Base-by-base conservation (phyloP, 2,329 filamentous ascomycete genomes). In the Monilinia laxa region DNA sequence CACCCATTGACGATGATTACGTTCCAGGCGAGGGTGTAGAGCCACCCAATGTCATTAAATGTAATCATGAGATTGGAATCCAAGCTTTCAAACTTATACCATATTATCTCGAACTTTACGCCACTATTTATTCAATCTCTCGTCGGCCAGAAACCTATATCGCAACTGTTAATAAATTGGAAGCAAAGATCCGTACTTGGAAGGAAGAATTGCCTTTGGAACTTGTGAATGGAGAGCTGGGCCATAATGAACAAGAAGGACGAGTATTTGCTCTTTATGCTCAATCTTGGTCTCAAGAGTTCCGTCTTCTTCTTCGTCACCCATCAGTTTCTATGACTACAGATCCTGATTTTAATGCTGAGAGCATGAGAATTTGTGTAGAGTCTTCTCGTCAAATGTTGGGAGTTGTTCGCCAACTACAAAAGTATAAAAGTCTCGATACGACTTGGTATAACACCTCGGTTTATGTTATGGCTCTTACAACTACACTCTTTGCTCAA, bases 371-470 rank as follows among this genome's bases (percentile, higher is more conserved):
- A 54, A 84, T 90, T 54, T 92, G 89, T 75, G 84, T 91, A 45
- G 84, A 87, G 59, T 85, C 86, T 12, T 84, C 89, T 7, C 82
- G 84, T 57, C 84, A 87, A 68, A 85, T 92, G 78, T 80, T 93
- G 3, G 80, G 81, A 28, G 82, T 84, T 35, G 85, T 88, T 7
- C 80, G 82, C 28, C 80, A 85, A 64, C 78, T 93, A 58, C 84
- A 85, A 67, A 83, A 82, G 71, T 80, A 87, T 67, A 90, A 89
- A 73, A 87, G 86, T 55, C 79, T 93, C 4, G 91, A 94, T 73
- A 91, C 89, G 1, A 92, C 90, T 0, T 93, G 90, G 90, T 90
- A 91, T 72, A 88, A 89, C 58, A 83, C 87, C 59, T 88, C 90
- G 0, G 84, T 91, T 7, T 92, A 91, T 73, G 82, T 91, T 16